Percentiles rank a stretch among this genome's conserved stretches.
Evolutionary conservation across 257 asterid species (phyloP).

Genomic region (Scutellaria galericulata): DNA sequence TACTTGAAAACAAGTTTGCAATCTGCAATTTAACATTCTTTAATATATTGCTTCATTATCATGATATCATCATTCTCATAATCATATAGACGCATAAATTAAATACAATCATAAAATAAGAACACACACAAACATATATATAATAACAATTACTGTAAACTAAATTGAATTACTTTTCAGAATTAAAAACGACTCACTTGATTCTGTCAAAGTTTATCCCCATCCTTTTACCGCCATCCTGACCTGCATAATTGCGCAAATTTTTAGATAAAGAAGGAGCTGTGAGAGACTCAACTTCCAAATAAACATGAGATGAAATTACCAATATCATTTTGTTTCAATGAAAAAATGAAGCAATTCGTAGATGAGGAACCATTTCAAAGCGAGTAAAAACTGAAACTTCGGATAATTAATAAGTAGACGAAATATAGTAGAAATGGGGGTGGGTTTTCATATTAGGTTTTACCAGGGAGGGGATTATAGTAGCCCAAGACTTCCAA

Average conservation of each 20-base stretch:
- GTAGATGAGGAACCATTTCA: conserved; percentile 14
- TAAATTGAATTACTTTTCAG: background rate
- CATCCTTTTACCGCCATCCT: conserved; percentile 96
- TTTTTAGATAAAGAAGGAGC: too few species aligned
- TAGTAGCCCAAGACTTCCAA: conserved; percentile 92
- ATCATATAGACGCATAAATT: conserved; percentile 6
- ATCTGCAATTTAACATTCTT: background rate
- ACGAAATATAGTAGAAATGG: conserved; percentile 4
- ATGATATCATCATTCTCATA: background rate
- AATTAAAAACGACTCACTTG: conserved; percentile 55
- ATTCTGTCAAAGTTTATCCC: conserved; percentile 87
- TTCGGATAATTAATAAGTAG: conserved; percentile 3
- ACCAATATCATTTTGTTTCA: background rate
- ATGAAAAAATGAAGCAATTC: conserved; percentile 17
- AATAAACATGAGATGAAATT: background rate
- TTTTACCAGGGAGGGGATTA: conserved; percentile 89
- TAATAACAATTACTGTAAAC: too few species aligned
- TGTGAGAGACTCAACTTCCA: background rate
- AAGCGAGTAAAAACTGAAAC: background rate
- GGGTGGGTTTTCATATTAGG: background rate
- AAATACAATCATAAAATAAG: background rate
- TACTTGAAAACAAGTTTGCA: conserved; percentile 1
- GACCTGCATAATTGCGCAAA: conserved; percentile 57
- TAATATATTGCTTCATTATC: conserved; percentile 9
- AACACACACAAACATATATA: background rate